These are phyloP conservation scores for Melanomma pulvis-pyrius DNA, from an alignment of 495 filamentous ascomycete genomes.

Conservation along the genomic window DNA sequence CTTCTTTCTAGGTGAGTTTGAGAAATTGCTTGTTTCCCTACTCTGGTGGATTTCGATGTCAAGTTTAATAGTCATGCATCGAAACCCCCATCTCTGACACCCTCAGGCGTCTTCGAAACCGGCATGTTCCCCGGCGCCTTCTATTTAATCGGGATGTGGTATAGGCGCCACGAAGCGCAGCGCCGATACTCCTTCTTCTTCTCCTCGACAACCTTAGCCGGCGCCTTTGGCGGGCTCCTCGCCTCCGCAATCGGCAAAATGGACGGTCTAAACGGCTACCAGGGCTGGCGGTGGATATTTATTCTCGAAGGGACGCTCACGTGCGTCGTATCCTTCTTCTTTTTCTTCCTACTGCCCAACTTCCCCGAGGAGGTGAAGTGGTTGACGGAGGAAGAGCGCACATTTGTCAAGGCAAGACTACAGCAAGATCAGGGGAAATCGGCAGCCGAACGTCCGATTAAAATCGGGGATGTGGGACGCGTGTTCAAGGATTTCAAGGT, in stretches of 20 bases:
- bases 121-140: conserved; percentile 78
- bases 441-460: conserved; percentile 67
- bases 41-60: too few relatives aligned
- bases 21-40: not conserved
- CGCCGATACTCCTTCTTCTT: conserved; percentile 92
- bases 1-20: conserved; percentile 68
- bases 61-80: too few relatives aligned
- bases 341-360: conserved; percentile 79
- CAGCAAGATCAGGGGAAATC: conserved; percentile 70
- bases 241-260: conserved; percentile 74
- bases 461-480: conserved; percentile 61
- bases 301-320: conserved; percentile 76
- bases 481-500: conserved; percentile 75
- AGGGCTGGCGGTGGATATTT: conserved; percentile 84
- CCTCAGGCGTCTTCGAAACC: conserved; percentile 69
- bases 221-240: conserved; percentile 50
- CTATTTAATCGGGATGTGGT: conserved; percentile 73
- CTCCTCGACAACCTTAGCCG: conserved; percentile 64
- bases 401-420: conserved; percentile 73
- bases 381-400: conserved; percentile 74
- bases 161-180: conserved; percentile 82
- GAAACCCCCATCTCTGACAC: not conserved
- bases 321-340: conserved; percentile 66
- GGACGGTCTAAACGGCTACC: conserved; percentile 67
- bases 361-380: conserved; percentile 71